Conservation (phyloP, 495 filamentous ascomycete genomes). For the Amorphotheca resinae region DNA sequence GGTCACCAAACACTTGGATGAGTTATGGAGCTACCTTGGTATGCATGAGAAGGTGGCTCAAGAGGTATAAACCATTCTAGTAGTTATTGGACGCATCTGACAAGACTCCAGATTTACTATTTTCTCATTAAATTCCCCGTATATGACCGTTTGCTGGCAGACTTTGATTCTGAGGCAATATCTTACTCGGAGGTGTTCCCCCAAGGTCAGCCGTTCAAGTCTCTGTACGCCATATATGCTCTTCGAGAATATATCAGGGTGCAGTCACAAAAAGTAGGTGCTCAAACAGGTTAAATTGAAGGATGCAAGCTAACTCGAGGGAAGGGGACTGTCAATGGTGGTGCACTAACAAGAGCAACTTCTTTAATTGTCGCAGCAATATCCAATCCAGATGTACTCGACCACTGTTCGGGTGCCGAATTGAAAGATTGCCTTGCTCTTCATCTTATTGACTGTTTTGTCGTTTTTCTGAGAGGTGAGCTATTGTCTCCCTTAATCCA, state of each 20-base stretch:
- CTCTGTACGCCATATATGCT: slow-evolving; percentile 59
- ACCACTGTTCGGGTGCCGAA: slow-evolving; percentile 26
- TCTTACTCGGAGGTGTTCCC: slow-evolving; percentile 52
- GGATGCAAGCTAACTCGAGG: slow-evolving; percentile 1
- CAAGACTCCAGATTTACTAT: slow-evolving; percentile 41
- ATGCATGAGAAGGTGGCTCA: slow-evolving; percentile 61
- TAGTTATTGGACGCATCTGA: slow-evolving; percentile 1
- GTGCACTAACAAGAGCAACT: slow-evolving; percentile 25
- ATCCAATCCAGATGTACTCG: slow-evolving; percentile 29
- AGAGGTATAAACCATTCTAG: slow-evolving; percentile 27
- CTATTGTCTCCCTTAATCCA: slow-evolving; percentile 4
- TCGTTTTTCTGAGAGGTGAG: slow-evolving; percentile 31
- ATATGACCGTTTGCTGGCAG: slow-evolving; percentile 44
- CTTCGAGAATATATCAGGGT: slow-evolving; percentile 36
- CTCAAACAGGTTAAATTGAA: background rate
- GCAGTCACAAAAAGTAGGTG: slow-evolving; percentile 12
- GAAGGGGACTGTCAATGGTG: slow-evolving; percentile 17
- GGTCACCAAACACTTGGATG: slow-evolving; percentile 73
- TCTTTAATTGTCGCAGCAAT: slow-evolving; percentile 35
- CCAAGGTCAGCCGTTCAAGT: slow-evolving; percentile 55
- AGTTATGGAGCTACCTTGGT: slow-evolving; percentile 69
- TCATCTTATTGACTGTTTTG: slow-evolving; percentile 31
- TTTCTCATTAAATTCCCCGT: slow-evolving; percentile 65
- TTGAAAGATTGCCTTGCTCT: slow-evolving; percentile 28
- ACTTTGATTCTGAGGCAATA: slow-evolving; percentile 41